Percentiles rank a stretch among this genome's conserved stretches.
These are phyloP conservation scores for Ceratocystis papillata DNA, from an alignment of 2,329 filamentous ascomycete species.

Conservation along the genomic window DNA sequence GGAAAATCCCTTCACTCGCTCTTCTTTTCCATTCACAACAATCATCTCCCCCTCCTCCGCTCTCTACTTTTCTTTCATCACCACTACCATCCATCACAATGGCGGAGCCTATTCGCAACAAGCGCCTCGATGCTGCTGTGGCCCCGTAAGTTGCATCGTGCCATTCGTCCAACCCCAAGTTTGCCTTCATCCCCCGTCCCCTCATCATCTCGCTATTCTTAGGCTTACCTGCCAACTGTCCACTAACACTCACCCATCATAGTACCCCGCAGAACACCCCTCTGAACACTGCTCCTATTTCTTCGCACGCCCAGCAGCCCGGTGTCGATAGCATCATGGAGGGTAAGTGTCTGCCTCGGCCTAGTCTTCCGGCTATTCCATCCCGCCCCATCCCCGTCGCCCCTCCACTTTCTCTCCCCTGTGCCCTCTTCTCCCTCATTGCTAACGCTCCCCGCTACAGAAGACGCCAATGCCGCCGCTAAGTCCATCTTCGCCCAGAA, in stretches of 20 bases:
- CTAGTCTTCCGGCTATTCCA: background rate
- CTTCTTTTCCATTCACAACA: conserved; percentile 15
- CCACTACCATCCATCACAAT: conserved; percentile 33
- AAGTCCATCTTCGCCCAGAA: conserved; percentile 84
- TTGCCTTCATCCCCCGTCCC: conserved; percentile 22
- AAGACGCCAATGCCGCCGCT: conserved; percentile 59
- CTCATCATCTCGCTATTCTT: background rate
- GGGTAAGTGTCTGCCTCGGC: conserved; percentile 50
- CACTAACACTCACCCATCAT: conserved; percentile 25
- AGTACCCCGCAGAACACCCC: conserved; percentile 99
- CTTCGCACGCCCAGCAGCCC: conserved; percentile 91
- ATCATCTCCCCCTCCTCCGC: background rate
- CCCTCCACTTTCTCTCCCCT: conserved; percentile 25
- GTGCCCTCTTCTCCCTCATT: background rate
- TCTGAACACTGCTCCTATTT: conserved; percentile 89
- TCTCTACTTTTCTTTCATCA: conserved; percentile 27
- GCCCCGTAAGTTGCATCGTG: conserved; percentile 44
- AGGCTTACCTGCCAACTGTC: conserved; percentile 7
- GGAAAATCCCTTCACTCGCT: background rate
- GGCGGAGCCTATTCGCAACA: conserved; percentile 55
- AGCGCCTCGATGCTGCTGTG: conserved; percentile 45
- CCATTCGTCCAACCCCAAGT: background rate
- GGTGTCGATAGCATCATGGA: conserved; percentile 92
- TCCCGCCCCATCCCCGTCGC: conserved; percentile 25
- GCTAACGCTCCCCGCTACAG: conserved; percentile 37